Evolutionary conservation across 768 basidiomycete species (phyloP), one percentile per base, ranked within the genome.

Genomic region (Mrakia blollopis): DNA sequence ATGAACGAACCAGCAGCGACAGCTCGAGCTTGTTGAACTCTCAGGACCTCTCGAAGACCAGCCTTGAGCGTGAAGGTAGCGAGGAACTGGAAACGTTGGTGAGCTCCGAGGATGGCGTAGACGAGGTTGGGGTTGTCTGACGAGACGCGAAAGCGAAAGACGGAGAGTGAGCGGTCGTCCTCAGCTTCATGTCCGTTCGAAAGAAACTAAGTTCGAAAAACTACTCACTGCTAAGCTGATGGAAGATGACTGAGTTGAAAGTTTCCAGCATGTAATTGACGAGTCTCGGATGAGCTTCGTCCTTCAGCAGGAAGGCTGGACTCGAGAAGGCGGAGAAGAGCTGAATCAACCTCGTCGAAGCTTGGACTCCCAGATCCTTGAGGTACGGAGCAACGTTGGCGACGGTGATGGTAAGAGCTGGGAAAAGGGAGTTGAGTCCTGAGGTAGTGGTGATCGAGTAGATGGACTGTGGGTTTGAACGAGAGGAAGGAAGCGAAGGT

Each of bases 201-300:
- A 9, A 8, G 65, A 39, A n/a, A 67, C 16, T 3, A 2, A 50
- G 47, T 5, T 23, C n/a, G 39, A 35, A 60, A 10, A n/a, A n/a
- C 0, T 39, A 72, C 81, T 74, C 61, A 82, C 82, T 81, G 60
- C 81, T 86, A 21, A 94, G 86, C 79, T 93, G 89, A 80, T 91
- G 87, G 57, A 90, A 87, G 70, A 97, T 87, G 75, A 97, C 86
- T 6, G 90, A 88, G 83, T 94, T 97, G 86, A 99, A 94, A 2
- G 91, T 89, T 82, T 99, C 97, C 62, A 98, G 87, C 47, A 94
- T 90, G 83, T 93, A 97, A 84, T 92, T 98, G 44, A 98, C 87
- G 41, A 98, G 85, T 78, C 97, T 85, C 1, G 97, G 97, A 81
- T 98, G 94, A 10, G 95, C 93, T 83, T 98, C 97, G 79, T 98